Evolutionary conservation across 345 rosid genomes (phyloP).

Genomic region (Gossypium raimondii): DNA sequence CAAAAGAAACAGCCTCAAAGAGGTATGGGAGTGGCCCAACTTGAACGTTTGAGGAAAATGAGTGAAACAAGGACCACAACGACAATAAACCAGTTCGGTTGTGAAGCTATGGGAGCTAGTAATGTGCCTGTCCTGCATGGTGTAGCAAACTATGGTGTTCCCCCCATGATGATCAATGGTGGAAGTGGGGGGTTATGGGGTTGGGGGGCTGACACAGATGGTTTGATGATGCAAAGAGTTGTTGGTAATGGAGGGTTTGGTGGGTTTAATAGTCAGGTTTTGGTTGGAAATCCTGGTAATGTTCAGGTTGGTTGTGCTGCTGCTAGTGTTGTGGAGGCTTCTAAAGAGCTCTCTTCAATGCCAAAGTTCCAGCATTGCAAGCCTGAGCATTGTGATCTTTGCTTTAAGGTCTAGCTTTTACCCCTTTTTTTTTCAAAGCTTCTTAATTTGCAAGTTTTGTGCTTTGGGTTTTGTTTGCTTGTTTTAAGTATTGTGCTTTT

Average conservation of each 20-base stretch:
- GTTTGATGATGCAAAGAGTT: constrained; percentile 14
- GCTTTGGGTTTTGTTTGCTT: not conserved
- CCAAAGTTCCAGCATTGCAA: constrained; percentile 46
- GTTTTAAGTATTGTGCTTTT: not conserved
- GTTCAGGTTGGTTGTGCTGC: constrained; percentile 3
- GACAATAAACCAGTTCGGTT: not conserved
- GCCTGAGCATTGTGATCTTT: constrained; percentile 37
- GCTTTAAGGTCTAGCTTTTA: constrained; percentile 44
- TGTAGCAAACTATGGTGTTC: constrained; percentile 22
- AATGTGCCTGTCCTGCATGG: constrained; percentile 37
- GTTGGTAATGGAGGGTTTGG: constrained; percentile 19
- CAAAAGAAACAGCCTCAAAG: constrained; percentile 54
- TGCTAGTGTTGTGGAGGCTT: constrained; percentile 32
- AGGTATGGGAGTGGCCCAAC: constrained; percentile 83
- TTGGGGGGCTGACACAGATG: constrained; percentile 19
- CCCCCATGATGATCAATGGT: constrained; percentile 8
- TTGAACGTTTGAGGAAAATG: constrained; percentile 46
- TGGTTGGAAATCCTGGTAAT: constrained; percentile 23
- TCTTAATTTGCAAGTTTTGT: not conserved
- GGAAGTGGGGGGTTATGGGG: constrained; percentile 26
- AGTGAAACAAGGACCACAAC: constrained; percentile 18
- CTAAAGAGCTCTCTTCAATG: constrained; percentile 86
- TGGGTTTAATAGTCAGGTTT: constrained; percentile 23
- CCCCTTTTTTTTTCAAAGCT: not conserved
- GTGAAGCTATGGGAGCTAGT: constrained; percentile 12